These are phyloP conservation scores for Colletotrichum sp. DNA, from an alignment of 2,329 filamentous ascomycete genomes.

Conservation along the genomic window DNA sequence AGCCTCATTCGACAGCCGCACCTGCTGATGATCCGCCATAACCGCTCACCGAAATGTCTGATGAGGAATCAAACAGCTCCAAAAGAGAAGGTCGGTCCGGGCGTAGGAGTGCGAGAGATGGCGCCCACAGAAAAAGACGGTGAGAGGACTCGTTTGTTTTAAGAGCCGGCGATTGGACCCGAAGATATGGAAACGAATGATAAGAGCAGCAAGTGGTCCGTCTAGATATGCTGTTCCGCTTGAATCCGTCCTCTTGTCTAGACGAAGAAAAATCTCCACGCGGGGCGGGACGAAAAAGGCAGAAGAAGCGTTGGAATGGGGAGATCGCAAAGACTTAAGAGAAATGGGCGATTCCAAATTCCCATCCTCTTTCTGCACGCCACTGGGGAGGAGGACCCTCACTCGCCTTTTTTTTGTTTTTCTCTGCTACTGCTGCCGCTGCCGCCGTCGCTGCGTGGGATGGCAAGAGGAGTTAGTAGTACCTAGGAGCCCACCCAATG, in stretches of 20 bases:
- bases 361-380: neutral
- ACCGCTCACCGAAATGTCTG: neutral
- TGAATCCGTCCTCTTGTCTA: neutral
- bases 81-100: neutral
- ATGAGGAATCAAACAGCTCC: neutral
- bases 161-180: neutral
- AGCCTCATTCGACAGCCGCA: neutral
- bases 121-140: neutral
- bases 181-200: neutral
- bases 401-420: neutral
- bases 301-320: neutral
- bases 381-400: neutral
- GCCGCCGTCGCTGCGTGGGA: neutral
- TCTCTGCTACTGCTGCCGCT: neutral
- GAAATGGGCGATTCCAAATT: constrained; percentile 11
- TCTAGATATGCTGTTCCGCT: neutral
- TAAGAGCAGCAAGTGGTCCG: neutral
- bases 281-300: neutral
- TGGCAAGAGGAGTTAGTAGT: neutral
- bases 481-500: neutral
- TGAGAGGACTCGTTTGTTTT: neutral
- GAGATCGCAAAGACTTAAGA: neutral
- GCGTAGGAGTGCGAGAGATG: neutral
- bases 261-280: neutral
- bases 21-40: constrained; percentile 9